Evolutionary conservation across 495 filamentous ascomycete species (phyloP), one percentile per base, ranked within the genome.

Genomic region (Penicillium simplicissimum): DNA sequence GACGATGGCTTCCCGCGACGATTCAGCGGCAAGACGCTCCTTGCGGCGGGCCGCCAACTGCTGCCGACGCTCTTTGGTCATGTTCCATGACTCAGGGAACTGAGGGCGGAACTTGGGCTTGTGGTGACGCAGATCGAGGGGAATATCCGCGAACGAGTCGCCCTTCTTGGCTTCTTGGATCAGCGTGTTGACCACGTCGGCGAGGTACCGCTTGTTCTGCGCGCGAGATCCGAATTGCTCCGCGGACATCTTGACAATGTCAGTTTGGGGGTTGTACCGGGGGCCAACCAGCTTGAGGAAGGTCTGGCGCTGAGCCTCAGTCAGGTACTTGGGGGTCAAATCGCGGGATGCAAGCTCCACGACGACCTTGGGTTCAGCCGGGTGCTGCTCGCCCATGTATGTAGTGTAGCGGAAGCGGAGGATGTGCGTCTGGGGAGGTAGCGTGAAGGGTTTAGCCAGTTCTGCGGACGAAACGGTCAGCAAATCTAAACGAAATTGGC

Each of bases 331-430:
- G 23, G 78, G 74, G 8, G 62, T 85, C 55, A 94, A 72, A 73
- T 96, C 93, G 42, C 67, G 63, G 14, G 90, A 86, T 61, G 79
- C 83, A 67, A 98, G 95, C 72, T 97, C 92, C 31, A 97, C 84
- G 7, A 97, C 93, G 31, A 98, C 92, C 78, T 98, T 98, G 55
- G 86, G 84, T 71, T 92, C 89, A 13, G 93, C 92, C 0, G 96
- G 93, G 74, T 98, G 96, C 55, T 87, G 74, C 75, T 98, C 95
- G 62, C 96, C 96, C 84, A 98, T 86, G 75, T 97, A 97, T 49
- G 87, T 90, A n/a, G 96, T 98, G 77, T 97, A 97, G 68, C 95
- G 88, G 83, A 97, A 98, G 62, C 95, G 88, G 53, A 98, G 84
- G 63, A 89, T 81, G 51, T 87, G 79, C 49, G 76, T 72, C 49